A percentile compares a stretch with the other conserved stretches of the same genome.
phyloP scores from a whole-genome alignment of 2,329 filamentous ascomycete species.

The Colletotrichum limetticola region DNA sequence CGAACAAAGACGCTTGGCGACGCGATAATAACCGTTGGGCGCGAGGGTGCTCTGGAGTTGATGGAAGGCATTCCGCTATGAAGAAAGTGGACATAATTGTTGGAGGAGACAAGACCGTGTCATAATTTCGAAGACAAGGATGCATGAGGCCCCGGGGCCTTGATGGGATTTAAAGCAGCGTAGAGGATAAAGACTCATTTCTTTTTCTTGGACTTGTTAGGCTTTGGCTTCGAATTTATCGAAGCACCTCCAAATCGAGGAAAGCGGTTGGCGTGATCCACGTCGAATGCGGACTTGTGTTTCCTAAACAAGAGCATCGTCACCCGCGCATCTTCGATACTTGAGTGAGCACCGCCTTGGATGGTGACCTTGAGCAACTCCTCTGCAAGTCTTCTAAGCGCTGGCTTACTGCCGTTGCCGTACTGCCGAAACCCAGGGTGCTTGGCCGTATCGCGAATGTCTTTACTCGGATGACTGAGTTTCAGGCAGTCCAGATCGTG shows the following conservation, averaged over 20 bases:
- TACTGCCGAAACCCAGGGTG: slow-evolving; percentile 79
- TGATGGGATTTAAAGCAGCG: background rate
- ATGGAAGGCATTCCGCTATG: slow-evolving; percentile 77
- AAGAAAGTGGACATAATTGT: slow-evolving; percentile 29
- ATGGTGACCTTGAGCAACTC: slow-evolving; percentile 71
- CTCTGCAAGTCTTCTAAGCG: slow-evolving; percentile 67
- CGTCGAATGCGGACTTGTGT: slow-evolving; percentile 87
- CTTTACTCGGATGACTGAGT: slow-evolving; percentile 80
- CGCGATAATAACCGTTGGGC: slow-evolving; percentile 76
- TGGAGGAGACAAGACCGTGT: background rate
- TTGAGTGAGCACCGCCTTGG: slow-evolving; percentile 72
- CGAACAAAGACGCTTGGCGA: slow-evolving; percentile 77
- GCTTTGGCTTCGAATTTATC: slow-evolving; percentile 45
- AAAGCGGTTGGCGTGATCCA: slow-evolving; percentile 78
- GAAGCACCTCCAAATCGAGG: slow-evolving; percentile 41
- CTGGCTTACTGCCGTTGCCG: slow-evolving; percentile 74
- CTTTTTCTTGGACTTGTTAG: slow-evolving; percentile 55
- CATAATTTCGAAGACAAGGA: background rate
- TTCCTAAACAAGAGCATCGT: slow-evolving; percentile 90
- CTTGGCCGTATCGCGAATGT: slow-evolving; percentile 87
- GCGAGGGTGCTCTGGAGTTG: slow-evolving; percentile 73
- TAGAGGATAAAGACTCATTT: slow-evolving; percentile 42
- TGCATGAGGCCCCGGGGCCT: background rate
- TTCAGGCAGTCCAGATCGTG: slow-evolving; percentile 82
- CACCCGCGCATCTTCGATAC: slow-evolving; percentile 83